Evolutionary conservation across 179 eudicot species (phyloP).

Genomic region (Beta macrorhiza): DNA sequence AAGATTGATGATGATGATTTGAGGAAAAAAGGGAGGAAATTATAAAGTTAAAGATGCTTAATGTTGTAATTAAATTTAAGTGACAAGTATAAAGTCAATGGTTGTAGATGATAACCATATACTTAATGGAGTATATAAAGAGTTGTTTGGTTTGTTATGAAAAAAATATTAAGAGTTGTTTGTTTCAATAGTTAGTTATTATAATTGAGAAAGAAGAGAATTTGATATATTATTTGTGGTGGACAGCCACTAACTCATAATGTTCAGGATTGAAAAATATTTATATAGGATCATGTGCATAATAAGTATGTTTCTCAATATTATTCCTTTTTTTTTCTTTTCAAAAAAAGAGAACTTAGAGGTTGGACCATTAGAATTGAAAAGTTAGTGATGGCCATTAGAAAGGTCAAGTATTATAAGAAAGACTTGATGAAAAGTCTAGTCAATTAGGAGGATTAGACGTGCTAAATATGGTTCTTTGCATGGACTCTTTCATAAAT

Average conservation of each 20-base stretch:
- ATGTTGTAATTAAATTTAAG: background rate
- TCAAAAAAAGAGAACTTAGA: too few relatives aligned
- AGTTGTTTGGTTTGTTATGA: too few relatives aligned
- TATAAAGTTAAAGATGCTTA: background rate
- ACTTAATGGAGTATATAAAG: too few relatives aligned
- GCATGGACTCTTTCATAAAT: too few relatives aligned
- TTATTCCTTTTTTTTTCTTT: too few relatives aligned
- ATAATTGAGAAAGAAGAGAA: background rate
- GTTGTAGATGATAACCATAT: background rate
- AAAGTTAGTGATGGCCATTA: background rate
- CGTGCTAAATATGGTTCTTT: too few relatives aligned
- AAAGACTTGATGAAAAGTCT: conserved; percentile 5
- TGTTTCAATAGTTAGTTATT: background rate
- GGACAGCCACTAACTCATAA: conserved; percentile 19
- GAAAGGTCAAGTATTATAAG: background rate
- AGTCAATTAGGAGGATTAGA: background rate
- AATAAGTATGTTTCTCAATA: too few relatives aligned
- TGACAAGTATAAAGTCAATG: conserved; percentile 10
- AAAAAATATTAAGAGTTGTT: background rate
- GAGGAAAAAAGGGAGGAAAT: background rate
- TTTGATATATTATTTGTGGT: background rate
- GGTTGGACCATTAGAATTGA: background rate
- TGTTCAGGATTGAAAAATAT: background rate
- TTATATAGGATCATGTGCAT: background rate
- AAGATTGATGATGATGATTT: background rate